These are phyloP conservation scores for Arthrobotrys sinensis DNA, from an alignment of 2,329 filamentous ascomycete genomes.

Conservation along the genomic window DNA sequence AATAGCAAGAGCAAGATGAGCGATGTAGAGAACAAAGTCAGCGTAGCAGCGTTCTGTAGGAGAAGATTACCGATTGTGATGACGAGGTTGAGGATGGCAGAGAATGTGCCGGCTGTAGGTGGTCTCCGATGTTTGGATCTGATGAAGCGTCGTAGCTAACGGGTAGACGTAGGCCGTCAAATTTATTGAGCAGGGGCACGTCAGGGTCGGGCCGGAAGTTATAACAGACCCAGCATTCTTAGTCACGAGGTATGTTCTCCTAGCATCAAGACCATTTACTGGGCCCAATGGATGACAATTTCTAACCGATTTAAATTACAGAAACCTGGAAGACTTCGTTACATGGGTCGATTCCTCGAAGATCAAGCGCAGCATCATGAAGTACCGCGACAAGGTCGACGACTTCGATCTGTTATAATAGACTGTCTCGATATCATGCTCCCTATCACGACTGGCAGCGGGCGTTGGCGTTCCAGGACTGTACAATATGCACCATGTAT, in stretches of 20 bases:
- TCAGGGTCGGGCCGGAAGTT: conserved; percentile 78
- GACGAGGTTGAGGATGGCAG: conserved; percentile 90
- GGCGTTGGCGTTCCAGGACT: conserved; percentile 36
- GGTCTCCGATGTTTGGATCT: conserved; percentile 33
- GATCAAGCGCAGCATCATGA: conserved; percentile 80
- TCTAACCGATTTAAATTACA: conserved; percentile 21
- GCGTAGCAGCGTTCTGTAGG: conserved; percentile 89
- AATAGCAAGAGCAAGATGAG: conserved; percentile 82
- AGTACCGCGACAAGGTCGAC: conserved; percentile 79
- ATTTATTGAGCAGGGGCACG: conserved; percentile 79
- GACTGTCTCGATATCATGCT: conserved; percentile 1
- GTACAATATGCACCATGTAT: conserved; percentile 30
- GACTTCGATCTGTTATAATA: conserved; percentile 77
- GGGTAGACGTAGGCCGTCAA: conserved; percentile 68
- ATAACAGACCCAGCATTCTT: conserved; percentile 78
- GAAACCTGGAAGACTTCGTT: conserved; percentile 79
- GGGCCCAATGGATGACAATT: not conserved
- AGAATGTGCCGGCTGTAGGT: conserved; percentile 83
- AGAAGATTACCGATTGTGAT: conserved; percentile 89
- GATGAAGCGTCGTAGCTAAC: conserved; percentile 58
- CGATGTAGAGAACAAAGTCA: conserved; percentile 88
- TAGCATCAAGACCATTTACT: conserved; percentile 44
- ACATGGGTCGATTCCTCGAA: conserved; percentile 81
- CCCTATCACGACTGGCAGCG: conserved; percentile 31
- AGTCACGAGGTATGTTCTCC: conserved; percentile 69